phyloP scores from a whole-genome alignment of 495 filamentous ascomycete species.

The Aspergillus sclerotiicarbonarius region DNA sequence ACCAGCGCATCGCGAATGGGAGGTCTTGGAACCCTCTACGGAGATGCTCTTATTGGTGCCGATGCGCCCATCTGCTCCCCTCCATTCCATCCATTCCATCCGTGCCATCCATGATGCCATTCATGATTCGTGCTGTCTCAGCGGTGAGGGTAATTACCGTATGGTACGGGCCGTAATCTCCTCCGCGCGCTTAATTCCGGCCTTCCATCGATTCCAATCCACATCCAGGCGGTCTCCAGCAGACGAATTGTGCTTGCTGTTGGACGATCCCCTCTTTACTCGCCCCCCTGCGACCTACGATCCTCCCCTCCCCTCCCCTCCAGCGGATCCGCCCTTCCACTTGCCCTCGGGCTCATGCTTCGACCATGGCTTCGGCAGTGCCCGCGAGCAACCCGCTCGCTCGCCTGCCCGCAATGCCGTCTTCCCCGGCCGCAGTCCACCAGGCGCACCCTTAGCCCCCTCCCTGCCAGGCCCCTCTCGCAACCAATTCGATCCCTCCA shows the following conservation, averaged over 20 bases:
- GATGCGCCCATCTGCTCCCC: no score
- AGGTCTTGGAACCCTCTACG: neutral
- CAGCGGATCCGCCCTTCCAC: neutral
- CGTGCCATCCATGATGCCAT: no score
- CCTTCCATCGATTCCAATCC: neutral
- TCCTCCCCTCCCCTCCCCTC: neutral
- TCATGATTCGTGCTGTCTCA: constrained; percentile 6
- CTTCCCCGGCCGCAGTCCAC: neutral
- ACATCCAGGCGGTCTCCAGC: neutral
- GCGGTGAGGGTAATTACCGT: neutral
- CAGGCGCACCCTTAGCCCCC: neutral
- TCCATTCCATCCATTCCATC: no score
- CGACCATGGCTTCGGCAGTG: constrained; percentile 33
- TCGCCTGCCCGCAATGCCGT: constrained; percentile 21
- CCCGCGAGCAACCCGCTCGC: constrained; percentile 31
- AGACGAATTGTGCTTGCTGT: neutral
- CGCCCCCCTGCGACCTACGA: neutral
- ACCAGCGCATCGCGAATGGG: neutral
- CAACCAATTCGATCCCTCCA: constrained; percentile 23
- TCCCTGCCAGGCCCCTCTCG: constrained; percentile 14
- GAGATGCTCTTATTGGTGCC: neutral
- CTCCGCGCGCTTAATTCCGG: neutral
- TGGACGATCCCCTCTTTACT: neutral
- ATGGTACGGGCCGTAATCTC: neutral
- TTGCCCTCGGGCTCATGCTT: constrained; percentile 27